phyloP scores from a whole-genome alignment of 306 rosid genomes.

The Glycine soja region DNA sequence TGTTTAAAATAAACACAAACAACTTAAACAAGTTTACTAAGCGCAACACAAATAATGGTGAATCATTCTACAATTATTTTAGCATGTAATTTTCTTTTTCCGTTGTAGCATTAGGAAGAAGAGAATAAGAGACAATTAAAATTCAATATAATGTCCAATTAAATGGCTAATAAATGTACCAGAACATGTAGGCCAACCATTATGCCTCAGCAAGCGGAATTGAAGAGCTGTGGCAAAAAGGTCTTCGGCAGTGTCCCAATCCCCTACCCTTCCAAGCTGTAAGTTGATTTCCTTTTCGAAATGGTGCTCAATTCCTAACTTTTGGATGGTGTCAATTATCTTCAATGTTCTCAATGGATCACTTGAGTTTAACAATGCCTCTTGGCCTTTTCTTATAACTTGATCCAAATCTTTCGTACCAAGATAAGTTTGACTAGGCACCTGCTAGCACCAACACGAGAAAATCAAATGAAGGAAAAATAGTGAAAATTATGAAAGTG shows the following conservation, averaged over 20 bases:
- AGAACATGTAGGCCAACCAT: constrained; percentile 34
- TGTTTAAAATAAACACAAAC: background rate
- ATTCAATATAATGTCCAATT: background rate
- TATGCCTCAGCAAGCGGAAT: constrained; percentile 51
- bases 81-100: no score
- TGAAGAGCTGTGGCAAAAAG: constrained; percentile 55
- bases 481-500: no score
- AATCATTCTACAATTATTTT: background rate
- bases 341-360: no score
- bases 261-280: background rate
- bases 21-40: background rate
- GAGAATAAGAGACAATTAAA: background rate
- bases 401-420: no score
- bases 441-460: no score
- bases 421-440: no score
- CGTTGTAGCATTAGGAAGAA: background rate
- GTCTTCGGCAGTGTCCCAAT: constrained; percentile 36
- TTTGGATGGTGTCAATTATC: constrained; percentile 38
- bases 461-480: no score
- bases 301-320: constrained; percentile 52
- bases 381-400: no score
- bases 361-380: no score
- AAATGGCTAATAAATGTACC: constrained; percentile 38
- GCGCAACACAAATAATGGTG: background rate
- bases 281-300: constrained; percentile 42